These are phyloP conservation scores for Gyrodon lividus DNA, from an alignment of 768 basidiomycete genomes.

Conservation along the genomic window DNA sequence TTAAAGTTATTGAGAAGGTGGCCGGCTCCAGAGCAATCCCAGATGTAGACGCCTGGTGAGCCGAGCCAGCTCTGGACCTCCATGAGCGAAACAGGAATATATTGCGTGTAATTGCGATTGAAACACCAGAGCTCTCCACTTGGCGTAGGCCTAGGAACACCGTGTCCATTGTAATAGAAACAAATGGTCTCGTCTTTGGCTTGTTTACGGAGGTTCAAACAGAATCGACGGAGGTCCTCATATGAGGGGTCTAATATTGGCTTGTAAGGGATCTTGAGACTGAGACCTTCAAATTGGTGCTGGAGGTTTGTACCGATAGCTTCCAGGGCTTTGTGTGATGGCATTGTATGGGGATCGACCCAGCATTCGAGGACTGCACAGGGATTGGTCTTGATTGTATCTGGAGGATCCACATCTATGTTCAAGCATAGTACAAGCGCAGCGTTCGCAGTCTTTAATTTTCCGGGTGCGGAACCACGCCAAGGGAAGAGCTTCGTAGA, in stretches of 20 bases:
- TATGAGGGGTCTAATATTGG: slow-evolving; percentile 93
- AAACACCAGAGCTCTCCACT: slow-evolving; percentile 99
- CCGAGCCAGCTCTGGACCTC: slow-evolving; percentile 94
- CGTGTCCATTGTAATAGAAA: slow-evolving; percentile 98
- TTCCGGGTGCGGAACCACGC: slow-evolving; percentile 77
- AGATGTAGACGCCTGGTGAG: slow-evolving; percentile 94
- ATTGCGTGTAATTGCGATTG: slow-evolving; percentile 95
- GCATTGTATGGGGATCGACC: slow-evolving; percentile 94
- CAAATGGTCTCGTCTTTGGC: slow-evolving; percentile 93
- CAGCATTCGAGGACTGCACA: slow-evolving; percentile 95
- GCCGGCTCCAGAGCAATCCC: slow-evolving; percentile 99
- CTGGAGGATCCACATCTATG: slow-evolving; percentile 97
- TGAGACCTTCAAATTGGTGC: slow-evolving; percentile 94
- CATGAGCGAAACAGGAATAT: slow-evolving; percentile 93
- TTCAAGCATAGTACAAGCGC: slow-evolving; percentile 91
- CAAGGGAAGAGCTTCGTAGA: slow-evolving; percentile 69
- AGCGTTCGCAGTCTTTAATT: slow-evolving; percentile 89
- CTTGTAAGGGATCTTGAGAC: slow-evolving; percentile 92
- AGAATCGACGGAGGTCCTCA: slow-evolving; percentile 89
- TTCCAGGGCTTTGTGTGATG: slow-evolving; percentile 90
- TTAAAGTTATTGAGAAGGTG: slow-evolving; percentile 91
- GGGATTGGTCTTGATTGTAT: slow-evolving; percentile 95
- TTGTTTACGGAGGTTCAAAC: slow-evolving; percentile 75
- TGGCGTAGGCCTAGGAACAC: slow-evolving; percentile 93
- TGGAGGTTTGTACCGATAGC: slow-evolving; percentile 91